phyloP scores from a whole-genome alignment of 2,329 filamentous ascomycete species.

The Colletotrichum sp. region DNA sequence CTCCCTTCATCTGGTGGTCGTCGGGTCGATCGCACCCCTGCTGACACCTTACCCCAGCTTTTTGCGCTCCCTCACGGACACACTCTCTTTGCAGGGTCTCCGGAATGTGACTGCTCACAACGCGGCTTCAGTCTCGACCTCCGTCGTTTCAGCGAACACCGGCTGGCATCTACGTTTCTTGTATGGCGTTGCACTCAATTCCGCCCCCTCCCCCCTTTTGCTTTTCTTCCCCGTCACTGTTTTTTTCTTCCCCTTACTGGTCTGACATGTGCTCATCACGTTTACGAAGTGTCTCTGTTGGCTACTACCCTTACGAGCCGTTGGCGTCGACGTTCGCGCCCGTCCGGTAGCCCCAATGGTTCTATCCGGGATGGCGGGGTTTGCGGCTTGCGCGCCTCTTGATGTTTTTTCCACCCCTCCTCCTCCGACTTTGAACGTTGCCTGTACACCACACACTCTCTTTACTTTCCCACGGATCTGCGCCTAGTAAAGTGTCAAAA shows the following conservation, averaged over 20 bases:
- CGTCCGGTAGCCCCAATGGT: not conserved
- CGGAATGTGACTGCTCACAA: slow-evolving; percentile 21
- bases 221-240: not conserved
- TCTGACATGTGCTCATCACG: slow-evolving; percentile 9
- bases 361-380: not conserved
- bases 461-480: not conserved
- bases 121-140: not conserved
- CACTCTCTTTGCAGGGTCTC: not conserved
- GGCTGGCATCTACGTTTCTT: not conserved
- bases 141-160: not conserved
- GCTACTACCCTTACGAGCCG: not conserved
- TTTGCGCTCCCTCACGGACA: not conserved
- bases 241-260: not conserved
- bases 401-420: not conserved
- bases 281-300: not conserved
- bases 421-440: not conserved
- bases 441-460: not conserved
- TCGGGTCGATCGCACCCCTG: not conserved
- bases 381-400: not conserved
- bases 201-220: not conserved
- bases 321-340: not conserved
- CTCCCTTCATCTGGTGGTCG: not conserved
- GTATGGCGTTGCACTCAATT: not conserved
- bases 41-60: slow-evolving; percentile 1
- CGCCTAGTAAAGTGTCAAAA: slow-evolving; percentile 5